Conservation (phyloP, 768 basidiomycete species). For the Pleurotus citrinopileatus region DNA sequence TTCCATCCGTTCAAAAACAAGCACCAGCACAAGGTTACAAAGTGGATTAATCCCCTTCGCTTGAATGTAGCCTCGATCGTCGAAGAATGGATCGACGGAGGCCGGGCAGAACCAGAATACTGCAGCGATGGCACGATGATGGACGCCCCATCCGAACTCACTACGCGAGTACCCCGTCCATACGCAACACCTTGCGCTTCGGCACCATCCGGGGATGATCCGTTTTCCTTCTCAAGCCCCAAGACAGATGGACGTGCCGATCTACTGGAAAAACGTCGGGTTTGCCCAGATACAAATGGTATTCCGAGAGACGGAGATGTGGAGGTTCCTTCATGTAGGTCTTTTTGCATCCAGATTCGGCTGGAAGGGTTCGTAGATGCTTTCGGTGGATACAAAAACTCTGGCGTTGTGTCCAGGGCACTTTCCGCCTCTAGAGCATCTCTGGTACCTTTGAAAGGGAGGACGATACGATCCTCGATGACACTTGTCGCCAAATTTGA, state of each 20-base stretch:
- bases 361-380: constrained; percentile 7
- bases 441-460: neutral
- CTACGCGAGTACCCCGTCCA: neutral
- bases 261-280: constrained; percentile 1
- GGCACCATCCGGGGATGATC: neutral
- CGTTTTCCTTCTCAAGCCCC: neutral
- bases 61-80: constrained; percentile 1
- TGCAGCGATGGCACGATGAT: neutral
- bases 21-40: constrained; percentile 38
- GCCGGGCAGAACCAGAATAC: neutral
- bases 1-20: constrained; percentile 39
- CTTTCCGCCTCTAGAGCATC: neutral
- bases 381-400: constrained; percentile 1
- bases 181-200: neutral
- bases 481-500: constrained; percentile 1
- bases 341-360: constrained; percentile 2
- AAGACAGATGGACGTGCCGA: neutral
- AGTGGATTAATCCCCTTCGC: constrained; percentile 27
- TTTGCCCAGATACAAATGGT: neutral
- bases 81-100: neutral
- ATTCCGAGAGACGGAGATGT: neutral
- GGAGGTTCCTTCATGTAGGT: neutral
- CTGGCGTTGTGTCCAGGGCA: neutral
- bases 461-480: neutral
- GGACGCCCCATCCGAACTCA: neutral